Base-by-base conservation (phyloP, 495 filamentous ascomycete species). In the Peziza echinospora region DNA sequence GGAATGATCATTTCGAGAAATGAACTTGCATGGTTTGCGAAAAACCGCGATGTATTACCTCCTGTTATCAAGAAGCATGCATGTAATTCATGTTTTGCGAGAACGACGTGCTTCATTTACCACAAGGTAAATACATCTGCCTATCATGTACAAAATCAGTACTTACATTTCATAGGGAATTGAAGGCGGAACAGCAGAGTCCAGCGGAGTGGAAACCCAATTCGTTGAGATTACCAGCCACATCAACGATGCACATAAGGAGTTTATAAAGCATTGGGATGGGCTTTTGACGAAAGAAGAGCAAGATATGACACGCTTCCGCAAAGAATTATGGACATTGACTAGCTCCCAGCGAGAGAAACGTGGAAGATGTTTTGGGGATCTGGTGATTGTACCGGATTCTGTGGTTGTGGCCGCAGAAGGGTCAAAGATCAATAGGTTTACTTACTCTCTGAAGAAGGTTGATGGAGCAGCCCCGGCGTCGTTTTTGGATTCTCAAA, bases 1-100 rank as follows among this genome's bases (percentile, higher is more conserved):
- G 84, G 93, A 45, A 91, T 97, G 84, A 78, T 97, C 46, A 85
- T 93, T 65, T 77, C 87, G 56, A 79, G 89, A n/a, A 97, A 97
- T 59, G 74, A 78, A 41, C 64, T 97, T 8, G 83, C 85, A 7
- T 77, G 76, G 44, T 87, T 80, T 60, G 71, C 92, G 24, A 76
- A 80, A n/a, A 76, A 85, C 47, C 73, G 82, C 40, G 71, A 76
- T 45, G 71, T 80, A 28, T 71, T 96, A 24, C 89, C 89, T 21
- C 73, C 77, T 2, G 86, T 97, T 84, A 67, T 87, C 46, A 79
- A 76, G 61, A 80, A 76, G 54, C 73, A 78, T 56, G 68, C 76
- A 24, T 97, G 89, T 55, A 73, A 66, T 19, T 77, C 70, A 47
- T 97, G 89, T 57, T 97, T 92, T 60, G 84, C 84, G 1, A 82